Evolutionary conservation across 352 stramenopile species (phyloP).

Genomic region (Pythium grandisporangium): DNA sequence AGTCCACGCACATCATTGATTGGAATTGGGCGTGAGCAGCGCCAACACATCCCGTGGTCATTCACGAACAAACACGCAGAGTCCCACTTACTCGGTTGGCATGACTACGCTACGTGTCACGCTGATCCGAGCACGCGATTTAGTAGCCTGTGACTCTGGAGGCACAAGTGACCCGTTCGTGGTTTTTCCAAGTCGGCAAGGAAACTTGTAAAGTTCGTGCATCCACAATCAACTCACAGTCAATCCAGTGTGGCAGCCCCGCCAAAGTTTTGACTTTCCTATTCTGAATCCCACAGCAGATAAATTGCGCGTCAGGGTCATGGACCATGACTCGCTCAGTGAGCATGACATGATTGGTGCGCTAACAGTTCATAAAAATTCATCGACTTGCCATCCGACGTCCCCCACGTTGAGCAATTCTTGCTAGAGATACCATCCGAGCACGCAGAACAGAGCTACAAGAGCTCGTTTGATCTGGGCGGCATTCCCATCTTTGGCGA

Average conservation of each 20-base stretch:
- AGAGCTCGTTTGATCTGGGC: constrained; percentile 46
- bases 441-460: constrained; percentile 31
- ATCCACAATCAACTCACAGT: constrained; percentile 54
- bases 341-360: constrained; percentile 53
- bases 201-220: constrained; percentile 44
- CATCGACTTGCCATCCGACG: constrained; percentile 22
- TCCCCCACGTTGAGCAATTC: constrained; percentile 40
- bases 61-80: too few relatives aligned
- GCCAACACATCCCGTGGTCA: too few relatives aligned
- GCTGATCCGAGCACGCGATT: constrained; percentile 32
- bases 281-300: constrained; percentile 26
- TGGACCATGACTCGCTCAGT: constrained; percentile 58
- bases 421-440: constrained; percentile 28
- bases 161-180: constrained; percentile 74
- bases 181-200: constrained; percentile 35
- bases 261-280: constrained; percentile 52
- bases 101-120: constrained; percentile 51
- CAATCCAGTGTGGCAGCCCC: constrained; percentile 53
- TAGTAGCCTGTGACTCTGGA: constrained; percentile 55
- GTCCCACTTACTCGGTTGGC: neutral
- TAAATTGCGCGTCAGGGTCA: constrained; percentile 45
- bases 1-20: too few relatives aligned
- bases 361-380: constrained; percentile 44
- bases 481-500: constrained; percentile 26
- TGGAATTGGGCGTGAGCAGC: too few relatives aligned